These are phyloP conservation scores for Jatropha curcas DNA, from an alignment of 345 rosid genomes.

Conservation along the genomic window DNA sequence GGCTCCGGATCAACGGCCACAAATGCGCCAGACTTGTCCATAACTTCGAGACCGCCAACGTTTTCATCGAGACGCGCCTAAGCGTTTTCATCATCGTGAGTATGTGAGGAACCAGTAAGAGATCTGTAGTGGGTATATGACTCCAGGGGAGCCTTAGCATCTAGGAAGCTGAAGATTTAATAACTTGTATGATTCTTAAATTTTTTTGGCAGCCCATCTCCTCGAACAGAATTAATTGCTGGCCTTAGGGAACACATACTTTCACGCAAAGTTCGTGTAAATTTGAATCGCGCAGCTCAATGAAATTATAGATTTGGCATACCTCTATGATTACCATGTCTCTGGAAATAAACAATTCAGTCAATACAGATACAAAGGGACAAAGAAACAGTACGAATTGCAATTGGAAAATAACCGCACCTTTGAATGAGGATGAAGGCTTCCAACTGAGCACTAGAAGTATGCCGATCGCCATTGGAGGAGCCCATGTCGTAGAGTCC, in stretches of 20 bases:
- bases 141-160: slow-evolving; percentile 68
- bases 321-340: too few relatives aligned
- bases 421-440: slow-evolving; percentile 71
- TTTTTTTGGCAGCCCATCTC: too few relatives aligned
- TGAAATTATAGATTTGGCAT: too few relatives aligned
- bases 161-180: too few relatives aligned
- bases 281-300: too few relatives aligned
- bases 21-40: slow-evolving; percentile 52
- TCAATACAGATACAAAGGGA: slow-evolving; percentile 71
- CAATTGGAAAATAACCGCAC: slow-evolving; percentile 35
- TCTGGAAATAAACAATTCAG: slow-evolving; percentile 52
- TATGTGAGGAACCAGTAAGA: slow-evolving; percentile 74
- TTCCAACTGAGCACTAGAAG: slow-evolving; percentile 64
- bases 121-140: slow-evolving; percentile 82
- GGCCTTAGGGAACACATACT: too few relatives aligned
- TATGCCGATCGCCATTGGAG: slow-evolving; percentile 51
- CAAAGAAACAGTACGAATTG: too few relatives aligned
- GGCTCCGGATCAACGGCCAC: slow-evolving; percentile 56
- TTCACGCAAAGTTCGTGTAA: too few relatives aligned
- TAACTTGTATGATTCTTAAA: too few relatives aligned
- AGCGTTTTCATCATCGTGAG: too few relatives aligned
- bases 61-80: too few relatives aligned
- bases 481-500: slow-evolving; percentile 76
- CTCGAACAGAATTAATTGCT: too few relatives aligned
- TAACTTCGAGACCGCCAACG: slow-evolving; percentile 71